A percentile compares a stretch with the other conserved stretches of the same genome.
These are phyloP conservation scores for Thermoascus crustaceus DNA, from an alignment of 2,329 filamentous ascomycete species.

Conservation along the genomic window DNA sequence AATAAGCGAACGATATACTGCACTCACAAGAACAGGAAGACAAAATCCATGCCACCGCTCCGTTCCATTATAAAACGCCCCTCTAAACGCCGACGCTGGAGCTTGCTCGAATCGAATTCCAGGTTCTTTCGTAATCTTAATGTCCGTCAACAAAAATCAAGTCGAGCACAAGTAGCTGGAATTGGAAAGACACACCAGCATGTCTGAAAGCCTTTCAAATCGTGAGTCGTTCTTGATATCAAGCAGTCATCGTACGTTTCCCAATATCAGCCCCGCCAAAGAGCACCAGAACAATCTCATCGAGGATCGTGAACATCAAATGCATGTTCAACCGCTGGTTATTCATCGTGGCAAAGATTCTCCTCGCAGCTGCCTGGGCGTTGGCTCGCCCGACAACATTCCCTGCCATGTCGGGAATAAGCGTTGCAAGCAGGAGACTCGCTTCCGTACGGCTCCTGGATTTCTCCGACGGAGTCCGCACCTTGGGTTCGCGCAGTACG, in stretches of 20 bases:
- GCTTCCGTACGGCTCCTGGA: constrained; percentile 77
- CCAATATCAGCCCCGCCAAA: constrained; percentile 39
- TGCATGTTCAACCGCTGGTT: constrained; percentile 78
- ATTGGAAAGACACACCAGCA: no score
- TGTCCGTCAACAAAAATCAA: no score
- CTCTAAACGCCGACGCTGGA: no score
- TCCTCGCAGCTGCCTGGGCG: constrained; percentile 79
- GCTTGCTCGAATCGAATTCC: no score
- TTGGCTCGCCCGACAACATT: constrained; percentile 91
- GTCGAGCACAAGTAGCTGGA: no score
- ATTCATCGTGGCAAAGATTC: constrained; percentile 84
- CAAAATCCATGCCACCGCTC: no score
- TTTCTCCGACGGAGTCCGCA: constrained; percentile 65
- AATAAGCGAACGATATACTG: no score
- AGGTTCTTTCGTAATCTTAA: no score
- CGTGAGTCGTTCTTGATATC: neutral
- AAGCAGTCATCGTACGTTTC: constrained; percentile 3
- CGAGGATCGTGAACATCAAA: constrained; percentile 61
- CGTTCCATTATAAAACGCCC: no score
- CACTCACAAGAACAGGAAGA: no score
- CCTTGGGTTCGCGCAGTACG: constrained; percentile 40
- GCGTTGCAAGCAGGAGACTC: constrained; percentile 75
- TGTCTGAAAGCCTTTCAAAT: neutral
- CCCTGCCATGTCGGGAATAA: constrained; percentile 82
- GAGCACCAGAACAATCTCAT: constrained; percentile 59